These are phyloP conservation scores for Boletus coffeatus DNA, from an alignment of 1,284 basidiomycete genomes.

Conservation along the genomic window DNA sequence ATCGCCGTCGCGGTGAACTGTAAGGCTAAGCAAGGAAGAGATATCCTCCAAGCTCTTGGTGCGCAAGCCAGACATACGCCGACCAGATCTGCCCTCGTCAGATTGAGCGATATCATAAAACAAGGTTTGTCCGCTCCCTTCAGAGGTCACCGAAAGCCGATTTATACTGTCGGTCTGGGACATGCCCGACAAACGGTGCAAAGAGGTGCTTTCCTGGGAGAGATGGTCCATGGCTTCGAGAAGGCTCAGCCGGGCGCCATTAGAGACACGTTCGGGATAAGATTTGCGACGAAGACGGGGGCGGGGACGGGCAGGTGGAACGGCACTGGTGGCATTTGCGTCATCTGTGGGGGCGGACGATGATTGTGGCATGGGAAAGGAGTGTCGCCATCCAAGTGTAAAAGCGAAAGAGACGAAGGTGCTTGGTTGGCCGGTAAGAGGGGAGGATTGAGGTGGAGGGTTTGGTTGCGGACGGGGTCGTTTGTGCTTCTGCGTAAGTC, in stretches of 20 bases:
- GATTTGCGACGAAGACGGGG: conserved; percentile 19
- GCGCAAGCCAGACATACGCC: conserved; percentile 2
- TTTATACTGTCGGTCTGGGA: conserved; percentile 11
- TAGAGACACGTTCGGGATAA: conserved; percentile 25
- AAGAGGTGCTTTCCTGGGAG: conserved; percentile 16
- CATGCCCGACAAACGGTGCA: conserved; percentile 12
- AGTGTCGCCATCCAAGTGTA: conserved; percentile 14
- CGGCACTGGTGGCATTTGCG: neutral
- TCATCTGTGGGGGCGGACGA: neutral
- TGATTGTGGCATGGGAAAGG: neutral
- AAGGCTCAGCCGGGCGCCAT: conserved; percentile 21
- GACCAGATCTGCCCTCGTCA: conserved; percentile 1
- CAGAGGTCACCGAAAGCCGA: conserved; percentile 22
- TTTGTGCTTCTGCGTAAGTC: conserved; percentile 7
- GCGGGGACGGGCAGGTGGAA: conserved; percentile 19
- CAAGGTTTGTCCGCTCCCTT: conserved; percentile 24
- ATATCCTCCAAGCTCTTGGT: conserved; percentile 27
- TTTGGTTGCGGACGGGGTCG: conserved; percentile 16
- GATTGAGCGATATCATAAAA: conserved; percentile 22
- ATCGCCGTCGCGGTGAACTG: neutral
- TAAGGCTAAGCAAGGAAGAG: conserved; percentile 17
- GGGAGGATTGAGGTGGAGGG: conserved; percentile 18
- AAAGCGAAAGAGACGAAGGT: conserved; percentile 26
- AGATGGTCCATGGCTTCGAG: conserved; percentile 29
- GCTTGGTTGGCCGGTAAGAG: conserved; percentile 12